These are phyloP conservation scores for Claviceps arundinis DNA, from an alignment of 2,329 filamentous ascomycete species.

Conservation along the genomic window DNA sequence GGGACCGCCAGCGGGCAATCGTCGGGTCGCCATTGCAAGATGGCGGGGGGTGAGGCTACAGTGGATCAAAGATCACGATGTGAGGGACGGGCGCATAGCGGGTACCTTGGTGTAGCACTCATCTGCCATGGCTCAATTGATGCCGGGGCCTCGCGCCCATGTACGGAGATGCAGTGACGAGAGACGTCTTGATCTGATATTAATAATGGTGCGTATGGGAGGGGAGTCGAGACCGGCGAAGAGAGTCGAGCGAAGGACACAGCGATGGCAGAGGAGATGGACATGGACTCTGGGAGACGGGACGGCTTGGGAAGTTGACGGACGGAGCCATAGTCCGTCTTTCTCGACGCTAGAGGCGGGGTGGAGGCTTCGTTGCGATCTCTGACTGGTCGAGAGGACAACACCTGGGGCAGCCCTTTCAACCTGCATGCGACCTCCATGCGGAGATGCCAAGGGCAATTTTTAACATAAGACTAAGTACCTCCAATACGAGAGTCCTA, in stretches of 20 bases:
- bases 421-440: neutral
- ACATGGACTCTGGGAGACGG: neutral
- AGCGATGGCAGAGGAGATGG: neutral
- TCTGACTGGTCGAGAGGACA: neutral
- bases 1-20: neutral
- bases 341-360: neutral
- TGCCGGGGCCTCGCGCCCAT: conserved; percentile 30
- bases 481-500: no score
- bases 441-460: neutral
- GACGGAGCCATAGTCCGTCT: conserved; percentile 1
- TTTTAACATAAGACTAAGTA: neutral
- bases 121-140: conserved; percentile 36
- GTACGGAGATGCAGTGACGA: conserved; percentile 14
- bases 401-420: neutral
- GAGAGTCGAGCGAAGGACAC: neutral
- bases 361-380: neutral
- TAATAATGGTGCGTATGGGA: neutral
- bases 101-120: conserved; percentile 31
- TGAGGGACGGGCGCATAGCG: conserved; percentile 5
- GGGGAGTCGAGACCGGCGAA: neutral
- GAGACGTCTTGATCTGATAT: neutral
- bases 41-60: neutral
- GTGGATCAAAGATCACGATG: neutral
- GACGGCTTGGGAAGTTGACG: conserved; percentile 6
- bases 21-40: neutral